phyloP scores from a whole-genome alignment of 1,139 yeast genomes.

The Debaryomyces sp. region DNA sequence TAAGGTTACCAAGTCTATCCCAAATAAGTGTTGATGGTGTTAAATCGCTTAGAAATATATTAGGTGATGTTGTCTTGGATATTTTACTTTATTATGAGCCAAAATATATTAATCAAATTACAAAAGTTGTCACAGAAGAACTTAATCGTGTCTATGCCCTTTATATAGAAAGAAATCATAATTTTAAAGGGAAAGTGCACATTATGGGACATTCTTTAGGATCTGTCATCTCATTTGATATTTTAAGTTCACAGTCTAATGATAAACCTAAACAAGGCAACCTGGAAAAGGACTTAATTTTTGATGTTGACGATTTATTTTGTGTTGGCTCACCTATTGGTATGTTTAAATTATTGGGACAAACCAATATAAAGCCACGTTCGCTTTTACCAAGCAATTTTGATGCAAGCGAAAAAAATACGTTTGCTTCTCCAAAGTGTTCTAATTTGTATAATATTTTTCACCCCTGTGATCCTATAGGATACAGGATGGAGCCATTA shows the following conservation, averaged over 20 bases:
- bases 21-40: conserved; percentile 84
- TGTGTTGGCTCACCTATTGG: conserved; percentile 92
- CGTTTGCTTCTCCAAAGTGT: conserved; percentile 51
- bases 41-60: conserved; percentile 69
- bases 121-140: conserved; percentile 66
- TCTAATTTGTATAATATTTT: conserved; percentile 71
- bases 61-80: conserved; percentile 88
- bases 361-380: conserved; percentile 53
- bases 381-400: conserved; percentile 21
- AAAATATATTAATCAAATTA: conserved; percentile 61
- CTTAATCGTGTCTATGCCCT: conserved; percentile 68
- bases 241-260: conserved; percentile 61
- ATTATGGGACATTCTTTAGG: conserved; percentile 92
- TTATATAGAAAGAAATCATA: conserved; percentile 67
- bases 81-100: conserved; percentile 85
- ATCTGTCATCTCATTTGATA: conserved; percentile 80
- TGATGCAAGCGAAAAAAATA: conserved; percentile 18
- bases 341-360: conserved; percentile 71
- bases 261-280: conserved; percentile 19
- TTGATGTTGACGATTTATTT: conserved; percentile 75
- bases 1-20: conserved; percentile 61
- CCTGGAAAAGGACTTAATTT: conserved; percentile 47
- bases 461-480: conserved; percentile 89
- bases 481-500: conserved; percentile 84
- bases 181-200: conserved; percentile 77